Percentiles rank a stretch among this genome's conserved stretches.
phyloP scores from a whole-genome alignment of 371 early-diverging fungal genomes.

The Mortierella sp. region DNA sequence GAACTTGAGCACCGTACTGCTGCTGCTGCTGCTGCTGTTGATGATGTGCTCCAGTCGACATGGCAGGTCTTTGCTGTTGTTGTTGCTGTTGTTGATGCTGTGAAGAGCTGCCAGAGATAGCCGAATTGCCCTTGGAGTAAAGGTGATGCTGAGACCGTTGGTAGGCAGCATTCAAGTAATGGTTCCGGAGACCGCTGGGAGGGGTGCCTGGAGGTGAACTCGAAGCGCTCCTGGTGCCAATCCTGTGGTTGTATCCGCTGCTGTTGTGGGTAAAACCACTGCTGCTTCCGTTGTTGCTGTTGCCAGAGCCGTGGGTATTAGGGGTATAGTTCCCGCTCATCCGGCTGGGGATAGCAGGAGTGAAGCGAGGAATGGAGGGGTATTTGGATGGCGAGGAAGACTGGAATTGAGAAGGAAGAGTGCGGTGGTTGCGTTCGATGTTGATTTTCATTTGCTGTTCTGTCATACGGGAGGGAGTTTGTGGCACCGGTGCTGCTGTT shows the following conservation, averaged over 20 bases:
- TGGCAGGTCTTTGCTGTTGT: conserved; percentile 27
- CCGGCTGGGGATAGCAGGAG: conserved; percentile 28
- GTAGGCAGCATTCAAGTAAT: conserved; percentile 48
- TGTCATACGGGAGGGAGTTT: conserved; percentile 1
- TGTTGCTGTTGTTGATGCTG: conserved; percentile 27
- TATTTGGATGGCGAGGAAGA: conserved; percentile 26
- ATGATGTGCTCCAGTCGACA: conserved; percentile 22
- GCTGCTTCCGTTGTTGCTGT: neutral
- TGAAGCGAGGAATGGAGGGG: conserved; percentile 52
- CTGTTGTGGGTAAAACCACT: conserved; percentile 7
- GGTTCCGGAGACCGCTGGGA: conserved; percentile 40
- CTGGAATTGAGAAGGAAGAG: conserved; percentile 13
- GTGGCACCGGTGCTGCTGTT: neutral
- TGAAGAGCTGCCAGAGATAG: neutral
- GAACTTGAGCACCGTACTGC: conserved; percentile 8
- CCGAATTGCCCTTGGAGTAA: conserved; percentile 21
- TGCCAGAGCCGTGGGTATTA: conserved; percentile 5
- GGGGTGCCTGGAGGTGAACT: conserved; percentile 52
- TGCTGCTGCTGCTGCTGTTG: neutral
- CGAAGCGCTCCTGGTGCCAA: conserved; percentile 40
- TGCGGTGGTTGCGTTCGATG: conserved; percentile 36
- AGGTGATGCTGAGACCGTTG: conserved; percentile 41
- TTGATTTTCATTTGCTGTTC: conserved; percentile 25
- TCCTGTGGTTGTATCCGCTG: conserved; percentile 3
- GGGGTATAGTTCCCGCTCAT: conserved; percentile 45